phyloP scores from a whole-genome alignment of 2,329 filamentous ascomycete genomes.

The Albophoma yamanashiensis region DNA sequence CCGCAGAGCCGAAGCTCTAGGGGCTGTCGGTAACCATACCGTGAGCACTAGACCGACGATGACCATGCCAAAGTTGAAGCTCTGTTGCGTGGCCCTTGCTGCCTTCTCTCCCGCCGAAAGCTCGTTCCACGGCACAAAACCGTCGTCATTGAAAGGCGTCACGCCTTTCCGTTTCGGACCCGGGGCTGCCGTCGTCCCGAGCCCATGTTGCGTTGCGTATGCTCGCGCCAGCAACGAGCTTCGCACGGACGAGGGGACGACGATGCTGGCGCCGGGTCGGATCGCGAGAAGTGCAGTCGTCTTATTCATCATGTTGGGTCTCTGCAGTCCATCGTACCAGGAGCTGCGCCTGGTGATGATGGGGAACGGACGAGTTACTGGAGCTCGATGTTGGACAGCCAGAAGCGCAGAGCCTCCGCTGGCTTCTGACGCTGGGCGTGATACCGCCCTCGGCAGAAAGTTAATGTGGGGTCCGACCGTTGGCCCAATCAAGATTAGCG shows the following conservation, averaged over 20 bases:
- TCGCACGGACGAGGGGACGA: constrained; percentile 18
- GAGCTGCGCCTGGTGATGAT: constrained; percentile 6
- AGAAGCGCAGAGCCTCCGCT: neutral
- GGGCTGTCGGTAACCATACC: constrained; percentile 32
- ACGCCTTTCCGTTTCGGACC: constrained; percentile 54
- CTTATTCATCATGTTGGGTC: constrained; percentile 35
- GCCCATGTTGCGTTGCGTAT: constrained; percentile 49
- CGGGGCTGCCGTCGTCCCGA: constrained; percentile 22
- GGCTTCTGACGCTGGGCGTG: constrained; percentile 2
- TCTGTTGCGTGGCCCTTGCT: constrained; percentile 78
- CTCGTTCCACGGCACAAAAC: constrained; percentile 68
- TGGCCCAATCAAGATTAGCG: constrained; percentile 23
- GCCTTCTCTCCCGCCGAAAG: constrained; percentile 70
- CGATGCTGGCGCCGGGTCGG: constrained; percentile 19
- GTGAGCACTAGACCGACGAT: constrained; percentile 66
- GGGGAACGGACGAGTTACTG: neutral
- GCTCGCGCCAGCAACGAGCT: constrained; percentile 30
- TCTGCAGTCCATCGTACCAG: constrained; percentile 22
- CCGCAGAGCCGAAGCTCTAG: neutral
- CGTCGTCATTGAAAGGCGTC: constrained; percentile 79
- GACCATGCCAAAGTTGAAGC: constrained; percentile 76
- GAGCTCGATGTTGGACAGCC: neutral
- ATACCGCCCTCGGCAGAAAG: constrained; percentile 28
- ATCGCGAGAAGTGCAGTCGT: constrained; percentile 23
- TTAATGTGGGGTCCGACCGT: constrained; percentile 14